Evolutionary conservation across 139 green algal species (phyloP).

Genomic region (Yamagishiella unicocca): DNA sequence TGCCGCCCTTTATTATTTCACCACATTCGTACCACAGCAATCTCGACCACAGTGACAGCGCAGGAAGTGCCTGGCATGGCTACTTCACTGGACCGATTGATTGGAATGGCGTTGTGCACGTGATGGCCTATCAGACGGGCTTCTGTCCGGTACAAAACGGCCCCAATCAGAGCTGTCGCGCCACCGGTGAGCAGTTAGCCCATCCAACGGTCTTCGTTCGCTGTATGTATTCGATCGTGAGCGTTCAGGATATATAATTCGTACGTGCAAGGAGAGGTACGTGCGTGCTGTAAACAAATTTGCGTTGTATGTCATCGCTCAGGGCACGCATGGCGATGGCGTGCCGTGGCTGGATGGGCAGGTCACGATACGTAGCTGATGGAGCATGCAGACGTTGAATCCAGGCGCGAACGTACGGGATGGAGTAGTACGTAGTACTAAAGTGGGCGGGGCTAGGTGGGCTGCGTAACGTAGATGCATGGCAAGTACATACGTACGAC

Average conservation of each 20-base stretch:
- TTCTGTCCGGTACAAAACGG: conserved; percentile 24
- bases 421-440: no score
- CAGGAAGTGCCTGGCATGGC: conserved; percentile 41
- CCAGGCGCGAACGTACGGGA: no score
- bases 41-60: conserved; percentile 25
- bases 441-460: no score
- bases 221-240: background rate
- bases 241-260: background rate
- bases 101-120: conserved; percentile 32
- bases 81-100: conserved; percentile 46
- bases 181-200: background rate
- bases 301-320: no score
- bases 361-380: background rate
- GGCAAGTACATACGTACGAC: no score
- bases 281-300: background rate
- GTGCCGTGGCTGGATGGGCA: background rate
- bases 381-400: no score
- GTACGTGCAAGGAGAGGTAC: background rate
- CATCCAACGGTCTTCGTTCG: background rate
- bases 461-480: no score
- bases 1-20: background rate
- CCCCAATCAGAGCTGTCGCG: conserved; percentile 23
- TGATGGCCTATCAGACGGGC: conserved; percentile 9
- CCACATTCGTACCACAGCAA: conserved; percentile 10
- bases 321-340: no score